Percentiles rank a stretch among this genome's conserved stretches.
Evolutionary conservation across 352 stramenopile genomes (phyloP).

Genomic region (Phytopythium boreale): DNA sequence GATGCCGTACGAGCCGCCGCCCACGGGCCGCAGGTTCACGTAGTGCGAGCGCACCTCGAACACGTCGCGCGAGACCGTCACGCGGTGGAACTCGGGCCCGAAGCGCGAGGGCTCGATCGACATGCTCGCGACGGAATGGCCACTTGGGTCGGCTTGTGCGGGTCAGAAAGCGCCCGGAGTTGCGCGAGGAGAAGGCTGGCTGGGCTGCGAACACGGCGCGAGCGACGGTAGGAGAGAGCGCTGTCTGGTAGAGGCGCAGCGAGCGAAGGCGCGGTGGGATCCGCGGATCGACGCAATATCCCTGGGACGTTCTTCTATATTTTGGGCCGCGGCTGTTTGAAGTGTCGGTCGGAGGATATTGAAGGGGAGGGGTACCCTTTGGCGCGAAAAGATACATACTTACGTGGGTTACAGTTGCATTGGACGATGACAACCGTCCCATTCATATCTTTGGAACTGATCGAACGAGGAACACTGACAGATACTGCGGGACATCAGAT

Average conservation of each 20-base stretch:
- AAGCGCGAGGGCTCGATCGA: constrained; percentile 71
- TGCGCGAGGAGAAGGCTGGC: not conserved
- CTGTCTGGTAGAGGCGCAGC: not conserved
- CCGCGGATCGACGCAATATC: not conserved
- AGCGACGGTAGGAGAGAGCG: not conserved
- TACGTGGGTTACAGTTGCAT: not conserved
- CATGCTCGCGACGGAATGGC: constrained; percentile 30
- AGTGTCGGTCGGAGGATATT: not conserved
- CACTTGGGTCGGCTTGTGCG: not conserved
- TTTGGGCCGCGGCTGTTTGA: not conserved
- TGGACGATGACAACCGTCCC: not conserved
- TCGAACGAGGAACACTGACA: not conserved
- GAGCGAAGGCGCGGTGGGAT: not conserved
- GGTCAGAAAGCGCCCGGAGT: not conserved
- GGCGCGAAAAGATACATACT: not conserved
- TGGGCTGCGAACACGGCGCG: not conserved
- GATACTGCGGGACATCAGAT: not conserved
- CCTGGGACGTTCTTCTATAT: not conserved
- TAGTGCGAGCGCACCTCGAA: constrained; percentile 86
- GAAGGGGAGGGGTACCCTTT: not conserved
- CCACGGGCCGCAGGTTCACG: constrained; percentile 71
- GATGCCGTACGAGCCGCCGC: constrained; percentile 90
- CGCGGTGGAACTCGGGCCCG: constrained; percentile 76
- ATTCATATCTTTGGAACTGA: not conserved
- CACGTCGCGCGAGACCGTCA: constrained; percentile 76